These are phyloP conservation scores for Furcasterigmium furcatum DNA, from an alignment of 2,329 filamentous ascomycete genomes.

Conservation along the genomic window DNA sequence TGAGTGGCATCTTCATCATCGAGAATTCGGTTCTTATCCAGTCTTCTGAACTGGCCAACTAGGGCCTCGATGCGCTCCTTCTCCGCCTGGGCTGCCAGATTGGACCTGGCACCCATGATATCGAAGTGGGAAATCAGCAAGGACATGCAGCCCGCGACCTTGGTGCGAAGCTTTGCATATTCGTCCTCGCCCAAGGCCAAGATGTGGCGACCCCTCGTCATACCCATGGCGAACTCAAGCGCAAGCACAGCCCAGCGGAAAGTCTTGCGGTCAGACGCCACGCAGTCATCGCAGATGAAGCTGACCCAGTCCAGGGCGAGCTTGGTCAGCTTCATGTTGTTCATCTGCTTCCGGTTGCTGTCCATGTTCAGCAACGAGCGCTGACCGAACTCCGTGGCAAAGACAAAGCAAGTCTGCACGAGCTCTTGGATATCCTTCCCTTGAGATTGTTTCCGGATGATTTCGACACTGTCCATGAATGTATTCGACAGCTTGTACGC, in stretches of 20 bases:
- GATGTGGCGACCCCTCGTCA: constrained; percentile 92
- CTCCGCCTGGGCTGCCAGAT: constrained; percentile 88
- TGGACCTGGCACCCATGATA: constrained; percentile 96
- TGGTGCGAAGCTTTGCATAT: constrained; percentile 76
- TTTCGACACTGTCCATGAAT: constrained; percentile 98
- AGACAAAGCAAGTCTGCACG: constrained; percentile 96
- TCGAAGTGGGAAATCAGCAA: constrained; percentile 97
- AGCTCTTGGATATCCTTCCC: constrained; percentile 89
- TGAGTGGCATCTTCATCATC: constrained; percentile 84
- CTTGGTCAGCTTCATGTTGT: constrained; percentile 91
- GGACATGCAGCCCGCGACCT: constrained; percentile 96
- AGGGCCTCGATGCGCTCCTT: constrained; percentile 82
- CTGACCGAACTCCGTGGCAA: constrained; percentile 98
- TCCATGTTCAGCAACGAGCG: constrained; percentile 95
- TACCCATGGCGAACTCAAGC: constrained; percentile 94
- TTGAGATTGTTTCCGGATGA: constrained; percentile 80
- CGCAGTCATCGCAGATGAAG: constrained; percentile 96
- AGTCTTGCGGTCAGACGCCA: constrained; percentile 89
- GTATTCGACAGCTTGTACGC: constrained; percentile 96
- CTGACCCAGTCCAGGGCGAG: constrained; percentile 95
- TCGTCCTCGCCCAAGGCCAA: constrained; percentile 86
- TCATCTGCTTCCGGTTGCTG: constrained; percentile 91
- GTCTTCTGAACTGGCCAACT: constrained; percentile 69
- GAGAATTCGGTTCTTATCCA: constrained; percentile 70
- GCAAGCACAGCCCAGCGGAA: constrained; percentile 97